Evolutionary conservation across 768 basidiomycete genomes (phyloP), one percentile per base, ranked within the genome.

Genomic region (Suillus subalutaceus): DNA sequence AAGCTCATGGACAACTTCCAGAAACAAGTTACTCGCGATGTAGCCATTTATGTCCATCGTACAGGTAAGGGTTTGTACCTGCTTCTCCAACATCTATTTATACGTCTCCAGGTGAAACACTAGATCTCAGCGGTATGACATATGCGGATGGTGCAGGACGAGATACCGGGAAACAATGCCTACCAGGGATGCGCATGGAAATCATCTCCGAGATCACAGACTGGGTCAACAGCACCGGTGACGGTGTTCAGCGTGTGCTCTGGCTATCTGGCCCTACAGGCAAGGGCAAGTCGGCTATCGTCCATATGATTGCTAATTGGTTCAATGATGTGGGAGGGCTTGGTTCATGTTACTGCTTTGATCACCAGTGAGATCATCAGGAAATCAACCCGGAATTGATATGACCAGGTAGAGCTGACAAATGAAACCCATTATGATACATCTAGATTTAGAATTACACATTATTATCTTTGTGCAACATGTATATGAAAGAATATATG

Each of bases 181-280:
- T 72, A 15, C 32, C 60, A 4, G 68, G 66, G 3, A 78, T 74
- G 1, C 72, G 73, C 6, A 18, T 43, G 30, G 66, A 63, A 16
- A 68, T 77, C 20, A 65, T 77, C 50, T 67, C 72, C 30, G 70
- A 71, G 18, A 73, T 78, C 41, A 63, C 58, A 32, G 44, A 65
- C 23, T 78, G 77, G 77, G 52, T 67, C 20, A 64, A 70, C 55
- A 52, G 68, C 48, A 56, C 62, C 8, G 35, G 62, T n/a, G 59
- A 38, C 12, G 48, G 64, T 35, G 44, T 61, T 38, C 40, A 58
- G 32, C 55, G 63, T 26, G 23, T 52, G 13, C 12, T n/a, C 20
- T 48, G n/a, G 46, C 46, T 48, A 48, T 48, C 46, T 48, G 46
- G 46, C 12, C 46, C 9, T n/a, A 12, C 46, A 48, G n/a, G 46